Percentiles rank a stretch among this genome's conserved stretches.
phyloP scores from a whole-genome alignment of 768 basidiomycete species.

The Cubamyces lactineus region DNA sequence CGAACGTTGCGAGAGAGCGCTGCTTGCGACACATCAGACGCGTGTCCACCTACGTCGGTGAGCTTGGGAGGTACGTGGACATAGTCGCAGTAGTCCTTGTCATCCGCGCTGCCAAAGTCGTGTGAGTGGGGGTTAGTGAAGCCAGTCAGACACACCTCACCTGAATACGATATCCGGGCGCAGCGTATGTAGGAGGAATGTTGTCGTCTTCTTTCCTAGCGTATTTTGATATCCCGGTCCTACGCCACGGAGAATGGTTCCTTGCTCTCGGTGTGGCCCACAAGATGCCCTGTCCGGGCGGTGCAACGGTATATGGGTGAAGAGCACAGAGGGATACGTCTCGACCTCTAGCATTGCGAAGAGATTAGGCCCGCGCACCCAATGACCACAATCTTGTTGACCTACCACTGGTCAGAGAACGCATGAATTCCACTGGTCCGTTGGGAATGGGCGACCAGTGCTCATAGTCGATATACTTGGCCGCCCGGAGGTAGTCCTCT shows the following conservation, averaged over 20 bases:
- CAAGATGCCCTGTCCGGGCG: constrained; percentile 75
- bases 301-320: constrained; percentile 86
- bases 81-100: constrained; percentile 90
- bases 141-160: constrained; percentile 39
- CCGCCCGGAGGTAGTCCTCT: constrained; percentile 73
- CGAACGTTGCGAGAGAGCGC: constrained; percentile 44
- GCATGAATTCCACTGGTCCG: constrained; percentile 66
- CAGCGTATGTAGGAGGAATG: constrained; percentile 70
- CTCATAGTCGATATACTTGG: constrained; percentile 50
- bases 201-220: constrained; percentile 77
- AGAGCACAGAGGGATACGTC: constrained; percentile 53
- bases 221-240: constrained; percentile 84
- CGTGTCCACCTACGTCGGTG: constrained; percentile 16
- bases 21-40: constrained; percentile 25
- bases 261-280: constrained; percentile 75
- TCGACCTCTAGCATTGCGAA: constrained; percentile 15
- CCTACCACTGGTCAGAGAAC: constrained; percentile 47
- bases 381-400: constrained; percentile 21
- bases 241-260: constrained; percentile 72
- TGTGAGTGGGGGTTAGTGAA: not conserved
- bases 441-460: constrained; percentile 56
- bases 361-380: constrained; percentile 1
- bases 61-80: constrained; percentile 48
- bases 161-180: constrained; percentile 73
- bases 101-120: constrained; percentile 67